Evolutionary conservation across 2,329 filamentous ascomycete species (phyloP).

Genomic region (Myriangium duriaei): DNA sequence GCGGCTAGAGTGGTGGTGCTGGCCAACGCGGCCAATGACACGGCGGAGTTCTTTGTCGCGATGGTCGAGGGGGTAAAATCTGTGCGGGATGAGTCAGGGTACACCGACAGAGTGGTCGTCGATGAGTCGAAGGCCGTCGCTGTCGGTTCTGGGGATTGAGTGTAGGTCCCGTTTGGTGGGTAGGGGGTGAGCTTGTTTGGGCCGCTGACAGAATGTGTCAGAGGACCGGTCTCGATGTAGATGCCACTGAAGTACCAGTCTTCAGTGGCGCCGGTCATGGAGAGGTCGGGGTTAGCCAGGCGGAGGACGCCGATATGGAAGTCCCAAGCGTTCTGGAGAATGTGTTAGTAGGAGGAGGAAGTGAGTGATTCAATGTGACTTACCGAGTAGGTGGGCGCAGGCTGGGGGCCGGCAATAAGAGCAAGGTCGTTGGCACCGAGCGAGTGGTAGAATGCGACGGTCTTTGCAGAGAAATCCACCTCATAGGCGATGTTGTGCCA

Average conservation of each 20-base stretch:
- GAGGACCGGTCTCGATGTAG: conserved; percentile 51
- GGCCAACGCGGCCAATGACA: no score
- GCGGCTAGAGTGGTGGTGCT: no score
- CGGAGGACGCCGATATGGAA: conserved; percentile 63
- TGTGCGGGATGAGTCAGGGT: no score
- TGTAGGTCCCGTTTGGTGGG: no score
- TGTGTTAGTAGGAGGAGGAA: conserved; percentile 6
- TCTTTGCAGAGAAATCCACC: conserved; percentile 52
- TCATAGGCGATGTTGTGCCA: conserved; percentile 70
- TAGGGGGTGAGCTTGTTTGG: no score
- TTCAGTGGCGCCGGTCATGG: conserved; percentile 42
- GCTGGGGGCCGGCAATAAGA: conserved; percentile 48
- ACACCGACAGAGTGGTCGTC: background rate
- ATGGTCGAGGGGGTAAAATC: no score
- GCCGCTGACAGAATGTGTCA: conserved; percentile 18
- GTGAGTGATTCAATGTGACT: background rate
- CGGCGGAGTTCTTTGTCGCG: no score
- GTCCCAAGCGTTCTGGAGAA: conserved; percentile 46
- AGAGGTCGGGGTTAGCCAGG: conserved; percentile 42
- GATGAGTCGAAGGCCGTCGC: conserved; percentile 5
- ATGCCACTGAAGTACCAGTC: conserved; percentile 63
- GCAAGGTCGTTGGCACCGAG: conserved; percentile 46
- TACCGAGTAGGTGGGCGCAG: conserved; percentile 37
- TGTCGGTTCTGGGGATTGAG: no score
- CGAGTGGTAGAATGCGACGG: conserved; percentile 59